Conservation (phyloP, 2,329 filamentous ascomycete species). For the Aspergillus uvarum region DNA sequence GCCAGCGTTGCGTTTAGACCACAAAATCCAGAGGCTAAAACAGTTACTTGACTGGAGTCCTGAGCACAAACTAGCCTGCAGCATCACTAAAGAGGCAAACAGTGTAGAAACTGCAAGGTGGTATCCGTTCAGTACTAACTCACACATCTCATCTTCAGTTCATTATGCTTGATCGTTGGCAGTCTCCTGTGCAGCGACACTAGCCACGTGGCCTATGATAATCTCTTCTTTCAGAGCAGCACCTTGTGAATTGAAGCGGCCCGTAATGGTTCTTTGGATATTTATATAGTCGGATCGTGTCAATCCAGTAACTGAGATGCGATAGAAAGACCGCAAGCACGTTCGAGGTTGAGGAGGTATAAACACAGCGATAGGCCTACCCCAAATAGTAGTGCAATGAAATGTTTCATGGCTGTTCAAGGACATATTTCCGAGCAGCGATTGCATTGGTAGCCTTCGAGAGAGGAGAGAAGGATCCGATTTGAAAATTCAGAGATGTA, state of each 20-base stretch:
- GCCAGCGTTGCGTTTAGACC: background rate
- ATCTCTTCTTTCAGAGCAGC: background rate
- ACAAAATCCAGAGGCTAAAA: background rate
- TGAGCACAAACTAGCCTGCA: background rate
- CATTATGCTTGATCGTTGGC: background rate
- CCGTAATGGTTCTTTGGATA: too few relatives aligned
- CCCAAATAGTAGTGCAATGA: background rate
- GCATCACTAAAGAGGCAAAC: background rate
- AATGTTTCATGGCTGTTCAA: background rate
- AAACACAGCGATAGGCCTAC: too few relatives aligned
- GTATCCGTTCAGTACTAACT: background rate
- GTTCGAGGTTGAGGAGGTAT: too few relatives aligned
- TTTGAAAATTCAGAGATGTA: background rate
- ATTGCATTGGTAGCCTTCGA: background rate
- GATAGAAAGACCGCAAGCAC: too few relatives aligned
- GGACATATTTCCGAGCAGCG: background rate
- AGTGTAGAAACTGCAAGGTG: background rate
- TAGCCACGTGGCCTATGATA: background rate
- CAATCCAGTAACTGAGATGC: too few relatives aligned
- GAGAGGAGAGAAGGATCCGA: background rate
- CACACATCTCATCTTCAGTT: background rate
- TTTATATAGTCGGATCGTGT: too few relatives aligned
- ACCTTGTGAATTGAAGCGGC: background rate
- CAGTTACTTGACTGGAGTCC: background rate
- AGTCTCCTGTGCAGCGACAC: background rate